phyloP scores from a whole-genome alignment of 2,329 filamentous ascomycete genomes.

The Aaosphaeria pasadenensis region DNA sequence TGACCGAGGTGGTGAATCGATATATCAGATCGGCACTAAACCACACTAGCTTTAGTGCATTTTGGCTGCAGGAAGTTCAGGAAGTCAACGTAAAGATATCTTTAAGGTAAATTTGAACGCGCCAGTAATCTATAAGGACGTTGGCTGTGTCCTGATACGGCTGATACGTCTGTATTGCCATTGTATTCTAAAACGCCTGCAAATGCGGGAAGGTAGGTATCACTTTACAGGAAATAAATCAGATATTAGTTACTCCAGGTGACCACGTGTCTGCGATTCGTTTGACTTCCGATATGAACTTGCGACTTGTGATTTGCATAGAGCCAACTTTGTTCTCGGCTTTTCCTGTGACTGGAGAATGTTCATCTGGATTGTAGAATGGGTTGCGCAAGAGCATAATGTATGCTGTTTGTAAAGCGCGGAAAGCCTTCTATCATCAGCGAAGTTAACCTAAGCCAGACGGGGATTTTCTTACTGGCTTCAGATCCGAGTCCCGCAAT shows the following conservation, averaged over 20 bases:
- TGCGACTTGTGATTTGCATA: slow-evolving; percentile 74
- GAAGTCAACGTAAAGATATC: no score
- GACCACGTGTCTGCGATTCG: slow-evolving; percentile 83
- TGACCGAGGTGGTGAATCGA: slow-evolving; percentile 17
- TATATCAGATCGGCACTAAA: slow-evolving; percentile 15
- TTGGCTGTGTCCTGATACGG: neutral
- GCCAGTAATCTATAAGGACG: neutral
- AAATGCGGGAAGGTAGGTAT: slow-evolving; percentile 23
- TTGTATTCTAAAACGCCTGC: slow-evolving; percentile 15
- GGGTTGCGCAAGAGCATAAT: slow-evolving; percentile 87
- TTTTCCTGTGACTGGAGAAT: slow-evolving; percentile 58
- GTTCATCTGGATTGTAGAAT: slow-evolving; percentile 88
- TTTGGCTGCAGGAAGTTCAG: no score
- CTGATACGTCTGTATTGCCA: no score
- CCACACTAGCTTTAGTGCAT: neutral
- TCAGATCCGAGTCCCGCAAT: slow-evolving; percentile 81
- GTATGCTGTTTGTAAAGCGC: slow-evolving; percentile 89
- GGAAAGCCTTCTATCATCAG: slow-evolving; percentile 64
- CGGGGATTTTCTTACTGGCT: slow-evolving; percentile 57
- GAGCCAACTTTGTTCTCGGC: slow-evolving; percentile 44
- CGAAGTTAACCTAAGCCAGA: neutral
- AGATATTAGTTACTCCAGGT: slow-evolving; percentile 66
- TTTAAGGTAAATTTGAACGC: no score
- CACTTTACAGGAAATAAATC: slow-evolving; percentile 18
- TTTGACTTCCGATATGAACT: slow-evolving; percentile 78